These are phyloP conservation scores for Rosa rugosa DNA, from an alignment of 306 rosid genomes.

Conservation along the genomic window DNA sequence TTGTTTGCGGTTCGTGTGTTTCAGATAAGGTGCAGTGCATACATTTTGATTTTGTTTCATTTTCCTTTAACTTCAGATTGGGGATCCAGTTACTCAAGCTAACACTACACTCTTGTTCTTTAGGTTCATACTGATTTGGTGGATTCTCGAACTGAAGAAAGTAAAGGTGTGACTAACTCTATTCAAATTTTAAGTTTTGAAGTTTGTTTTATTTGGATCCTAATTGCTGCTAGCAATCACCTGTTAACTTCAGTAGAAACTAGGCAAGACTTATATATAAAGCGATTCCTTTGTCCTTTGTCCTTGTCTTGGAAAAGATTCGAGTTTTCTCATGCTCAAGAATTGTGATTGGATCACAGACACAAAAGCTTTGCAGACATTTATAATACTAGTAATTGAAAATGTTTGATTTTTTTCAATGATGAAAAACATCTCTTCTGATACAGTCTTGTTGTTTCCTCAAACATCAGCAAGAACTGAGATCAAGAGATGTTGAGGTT, in stretches of 20 bases:
- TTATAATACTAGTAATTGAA: neutral
- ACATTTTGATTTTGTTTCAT: neutral
- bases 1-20: conserved; percentile 26
- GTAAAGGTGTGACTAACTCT: conserved; percentile 31
- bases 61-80: neutral
- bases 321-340: neutral
- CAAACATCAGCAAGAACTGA: neutral
- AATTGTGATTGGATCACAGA: neutral
- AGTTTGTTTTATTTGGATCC: neutral
- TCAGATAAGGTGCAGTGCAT: conserved; percentile 33
- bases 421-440: neutral
- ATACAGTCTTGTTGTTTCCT: neutral
- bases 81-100: conserved; percentile 10
- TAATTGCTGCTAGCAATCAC: neutral
- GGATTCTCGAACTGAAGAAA: conserved; percentile 33
- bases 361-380: neutral
- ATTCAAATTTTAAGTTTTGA: neutral
- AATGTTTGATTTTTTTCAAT: neutral
- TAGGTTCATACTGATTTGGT: conserved; percentile 31
- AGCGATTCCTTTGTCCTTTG: neutral
- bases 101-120: conserved; percentile 1
- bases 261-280: neutral
- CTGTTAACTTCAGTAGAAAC: neutral
- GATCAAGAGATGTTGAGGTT: neutral
- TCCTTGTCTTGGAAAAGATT: neutral